Evolutionary conservation across 345 rosid genomes (phyloP).

Genomic region (Carallia brachiata): DNA sequence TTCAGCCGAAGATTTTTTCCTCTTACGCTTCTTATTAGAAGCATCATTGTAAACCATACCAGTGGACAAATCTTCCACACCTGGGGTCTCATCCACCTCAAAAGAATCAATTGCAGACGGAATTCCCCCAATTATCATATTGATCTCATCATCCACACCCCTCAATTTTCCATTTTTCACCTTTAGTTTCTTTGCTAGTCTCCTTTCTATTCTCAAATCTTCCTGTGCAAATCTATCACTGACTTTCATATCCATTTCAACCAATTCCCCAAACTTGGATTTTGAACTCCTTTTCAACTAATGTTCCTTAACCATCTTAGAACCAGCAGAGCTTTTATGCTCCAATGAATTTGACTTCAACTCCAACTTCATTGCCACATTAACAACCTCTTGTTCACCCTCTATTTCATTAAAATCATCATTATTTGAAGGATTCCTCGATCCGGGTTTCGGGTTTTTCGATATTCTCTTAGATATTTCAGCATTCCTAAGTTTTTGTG

Average conservation of each 20-base stretch:
- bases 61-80: slow-evolving; percentile 17
- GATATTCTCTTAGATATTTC: slow-evolving; percentile 2
- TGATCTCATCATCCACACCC: slow-evolving; percentile 65
- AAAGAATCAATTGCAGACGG: slow-evolving; percentile 40
- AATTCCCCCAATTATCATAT: slow-evolving; percentile 46
- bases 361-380: slow-evolving; percentile 1
- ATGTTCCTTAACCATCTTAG: slow-evolving; percentile 32
- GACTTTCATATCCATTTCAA: slow-evolving; percentile 50
- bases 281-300: slow-evolving; percentile 38
- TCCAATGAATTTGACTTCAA: slow-evolving; percentile 2
- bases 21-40: slow-evolving; percentile 12
- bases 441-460: slow-evolving; percentile 12
- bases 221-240: slow-evolving; percentile 30
- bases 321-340: slow-evolving; percentile 14
- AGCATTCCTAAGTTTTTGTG: slow-evolving; percentile 36
- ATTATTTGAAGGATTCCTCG: slow-evolving; percentile 16
- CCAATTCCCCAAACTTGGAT: slow-evolving; percentile 72
- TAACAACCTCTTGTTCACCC: neutral
- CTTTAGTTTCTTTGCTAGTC: slow-evolving; percentile 83
- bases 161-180: slow-evolving; percentile 65
- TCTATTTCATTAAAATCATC: slow-evolving; percentile 9
- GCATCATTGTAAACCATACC: neutral
- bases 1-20: slow-evolving; percentile 5
- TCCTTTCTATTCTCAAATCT: slow-evolving; percentile 71
- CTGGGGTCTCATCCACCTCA: slow-evolving; percentile 15